Conservation (phyloP, 2,329 filamentous ascomycete species). For the Aspergillus oerlinghausenensis region DNA sequence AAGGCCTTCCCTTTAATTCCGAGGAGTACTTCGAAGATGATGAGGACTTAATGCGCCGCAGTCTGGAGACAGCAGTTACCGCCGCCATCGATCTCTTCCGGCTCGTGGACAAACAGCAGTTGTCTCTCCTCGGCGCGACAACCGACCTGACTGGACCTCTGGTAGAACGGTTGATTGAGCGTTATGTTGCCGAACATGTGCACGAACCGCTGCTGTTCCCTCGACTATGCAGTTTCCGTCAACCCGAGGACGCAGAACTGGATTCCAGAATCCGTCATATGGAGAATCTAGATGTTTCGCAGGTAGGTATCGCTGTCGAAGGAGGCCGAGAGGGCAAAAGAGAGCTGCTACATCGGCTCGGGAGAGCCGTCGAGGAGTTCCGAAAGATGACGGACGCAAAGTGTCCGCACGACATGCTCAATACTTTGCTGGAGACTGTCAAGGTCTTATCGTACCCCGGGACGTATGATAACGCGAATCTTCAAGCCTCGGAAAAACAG, state of each 20-base stretch:
- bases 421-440: constrained; percentile 71
- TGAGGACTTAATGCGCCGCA: constrained; percentile 82
- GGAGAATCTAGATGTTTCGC: constrained; percentile 88
- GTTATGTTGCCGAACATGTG: constrained; percentile 88
- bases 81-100: constrained; percentile 94
- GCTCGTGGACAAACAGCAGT: constrained; percentile 88
- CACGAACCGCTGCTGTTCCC: constrained; percentile 82
- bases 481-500: constrained; percentile 48
- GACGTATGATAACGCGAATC: constrained; percentile 34
- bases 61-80: constrained; percentile 86
- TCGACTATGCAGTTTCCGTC: constrained; percentile 69
- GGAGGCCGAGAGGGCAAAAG: constrained; percentile 74
- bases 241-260: constrained; percentile 78
- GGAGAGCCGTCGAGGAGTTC: constrained; percentile 80
- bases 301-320: constrained; percentile 83
- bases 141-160: constrained; percentile 89
- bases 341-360: constrained; percentile 71
- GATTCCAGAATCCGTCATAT: constrained; percentile 89
- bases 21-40: constrained; percentile 79
- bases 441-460: constrained; percentile 73
- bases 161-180: constrained; percentile 90
- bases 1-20: constrained; percentile 51
- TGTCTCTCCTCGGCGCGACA: constrained; percentile 84
- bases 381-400: constrained; percentile 73
- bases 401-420: constrained; percentile 86